Percentiles rank a stretch among this genome's conserved stretches.
Evolutionary conservation across 2,329 filamentous ascomycete genomes (phyloP).

Genomic region (Alternaria incomplexa): DNA sequence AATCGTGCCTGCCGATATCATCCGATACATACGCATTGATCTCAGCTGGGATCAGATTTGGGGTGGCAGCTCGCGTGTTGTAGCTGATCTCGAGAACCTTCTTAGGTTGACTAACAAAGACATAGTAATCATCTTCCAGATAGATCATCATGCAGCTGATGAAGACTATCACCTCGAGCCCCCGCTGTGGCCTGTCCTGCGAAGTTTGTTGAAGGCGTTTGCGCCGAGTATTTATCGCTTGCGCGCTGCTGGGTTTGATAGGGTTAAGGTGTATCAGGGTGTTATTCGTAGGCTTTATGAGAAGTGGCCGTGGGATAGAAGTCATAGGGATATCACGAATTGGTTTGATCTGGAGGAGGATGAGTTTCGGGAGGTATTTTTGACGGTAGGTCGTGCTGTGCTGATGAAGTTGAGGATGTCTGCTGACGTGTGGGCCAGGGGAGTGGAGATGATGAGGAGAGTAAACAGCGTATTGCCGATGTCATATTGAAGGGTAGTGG

Average conservation of each 20-base stretch:
- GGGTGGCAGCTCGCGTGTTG: neutral
- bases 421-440: neutral
- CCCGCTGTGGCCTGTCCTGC: neutral
- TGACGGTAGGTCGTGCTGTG: neutral
- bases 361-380: neutral
- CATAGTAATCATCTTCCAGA: neutral
- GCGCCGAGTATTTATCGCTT: neutral
- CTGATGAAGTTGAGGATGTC: neutral
- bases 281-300: neutral
- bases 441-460: neutral
- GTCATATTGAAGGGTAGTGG: neutral
- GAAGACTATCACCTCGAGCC: neutral
- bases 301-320: neutral
- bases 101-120: neutral
- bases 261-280: neutral
- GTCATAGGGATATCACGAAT: neutral
- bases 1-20: neutral
- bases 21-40: neutral
- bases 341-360: neutral
- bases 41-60: neutral
- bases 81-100: neutral
- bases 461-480: neutral
- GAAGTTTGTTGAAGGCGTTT: neutral
- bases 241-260: neutral
- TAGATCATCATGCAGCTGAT: neutral